Conservation (phyloP, 2,329 filamentous ascomycete species). For the Clonostachys rosea region DNA sequence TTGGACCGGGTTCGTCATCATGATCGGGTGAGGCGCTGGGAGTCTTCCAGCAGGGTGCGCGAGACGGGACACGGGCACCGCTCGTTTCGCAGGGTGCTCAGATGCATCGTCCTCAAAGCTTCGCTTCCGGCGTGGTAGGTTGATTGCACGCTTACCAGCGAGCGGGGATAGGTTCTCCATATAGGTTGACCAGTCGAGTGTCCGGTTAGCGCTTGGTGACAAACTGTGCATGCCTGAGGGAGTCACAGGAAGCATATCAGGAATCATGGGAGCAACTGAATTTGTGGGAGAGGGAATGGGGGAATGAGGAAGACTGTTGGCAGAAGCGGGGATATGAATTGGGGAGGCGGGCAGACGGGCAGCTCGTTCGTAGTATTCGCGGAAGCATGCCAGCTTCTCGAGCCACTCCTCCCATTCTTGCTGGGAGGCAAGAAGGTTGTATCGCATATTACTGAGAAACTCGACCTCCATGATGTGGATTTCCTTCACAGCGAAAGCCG, state of each 20-base stretch:
- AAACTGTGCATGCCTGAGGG: conserved; percentile 25
- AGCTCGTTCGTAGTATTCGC: conserved; percentile 75
- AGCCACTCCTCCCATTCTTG: conserved; percentile 88
- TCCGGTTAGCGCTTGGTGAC: conserved; percentile 31
- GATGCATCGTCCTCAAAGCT: conserved; percentile 41
- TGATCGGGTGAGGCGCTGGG: conserved; percentile 61
- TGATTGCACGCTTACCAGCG: conserved; percentile 37
- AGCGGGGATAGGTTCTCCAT: conserved; percentile 40
- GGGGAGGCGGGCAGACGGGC: conserved; percentile 37
- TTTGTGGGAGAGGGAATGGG: conserved; percentile 46
- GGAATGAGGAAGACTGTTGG: conserved; percentile 30
- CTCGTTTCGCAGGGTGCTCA: conserved; percentile 52
- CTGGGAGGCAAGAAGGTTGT: conserved; percentile 83
- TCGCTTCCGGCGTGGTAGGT: conserved; percentile 41
- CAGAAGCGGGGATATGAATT: conserved; percentile 33
- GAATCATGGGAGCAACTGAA: conserved; percentile 17
- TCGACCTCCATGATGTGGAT: conserved; percentile 99
- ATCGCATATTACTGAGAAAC: conserved; percentile 97
- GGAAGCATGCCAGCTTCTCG: conserved; percentile 74
- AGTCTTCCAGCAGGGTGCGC: conserved; percentile 35
- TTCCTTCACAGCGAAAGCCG: conserved; percentile 86
- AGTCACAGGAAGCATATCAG: conserved; percentile 23
- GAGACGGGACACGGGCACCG: conserved; percentile 7
- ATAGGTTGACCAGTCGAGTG: conserved; percentile 30
- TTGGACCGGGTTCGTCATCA: not conserved